Evolutionary conservation across 805 yeast species (phyloP).

Genomic region (Wickerhamiella parazyma): DNA sequence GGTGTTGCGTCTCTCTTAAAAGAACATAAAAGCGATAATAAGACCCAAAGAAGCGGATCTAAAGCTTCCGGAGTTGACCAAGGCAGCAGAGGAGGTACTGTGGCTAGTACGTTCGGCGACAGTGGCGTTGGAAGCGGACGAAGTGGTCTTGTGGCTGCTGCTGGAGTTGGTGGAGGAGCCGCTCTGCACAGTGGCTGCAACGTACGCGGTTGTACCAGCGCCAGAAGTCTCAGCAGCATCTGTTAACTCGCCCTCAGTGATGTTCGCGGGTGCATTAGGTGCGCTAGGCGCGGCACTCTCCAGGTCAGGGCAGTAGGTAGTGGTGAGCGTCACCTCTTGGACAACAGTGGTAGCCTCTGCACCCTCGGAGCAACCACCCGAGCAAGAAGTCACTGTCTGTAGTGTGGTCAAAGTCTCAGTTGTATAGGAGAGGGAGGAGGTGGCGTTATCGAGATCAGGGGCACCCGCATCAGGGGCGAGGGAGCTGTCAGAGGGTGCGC

Average conservation of each 20-base stretch:
- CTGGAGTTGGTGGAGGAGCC: background rate
- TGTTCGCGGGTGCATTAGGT: too few species aligned
- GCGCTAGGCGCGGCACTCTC: too few species aligned
- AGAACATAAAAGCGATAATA: background rate
- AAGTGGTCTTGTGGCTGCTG: too few species aligned
- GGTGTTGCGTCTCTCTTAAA: background rate
- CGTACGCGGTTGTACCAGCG: too few species aligned
- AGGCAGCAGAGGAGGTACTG: background rate
- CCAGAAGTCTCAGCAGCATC: too few species aligned
- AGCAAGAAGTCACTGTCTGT: slow-evolving; percentile 6
- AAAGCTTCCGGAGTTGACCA: background rate
- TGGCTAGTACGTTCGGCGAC: background rate
- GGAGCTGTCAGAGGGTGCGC: background rate
- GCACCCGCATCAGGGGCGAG: background rate
- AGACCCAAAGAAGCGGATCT: background rate
- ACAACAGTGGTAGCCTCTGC: background rate
- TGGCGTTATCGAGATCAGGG: background rate
- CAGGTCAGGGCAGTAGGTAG: slow-evolving; percentile 9
- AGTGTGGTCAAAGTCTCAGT: background rate
- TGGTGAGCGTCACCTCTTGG: slow-evolving; percentile 3
- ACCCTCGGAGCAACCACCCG: slow-evolving; percentile 7
- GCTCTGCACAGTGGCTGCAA: too few species aligned
- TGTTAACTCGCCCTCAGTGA: too few species aligned
- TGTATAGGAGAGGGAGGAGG: background rate
- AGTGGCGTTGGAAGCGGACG: background rate